Evolutionary conservation across 2,329 filamentous ascomycete genomes (phyloP).

Genomic region (Aspergillus ruber): DNA sequence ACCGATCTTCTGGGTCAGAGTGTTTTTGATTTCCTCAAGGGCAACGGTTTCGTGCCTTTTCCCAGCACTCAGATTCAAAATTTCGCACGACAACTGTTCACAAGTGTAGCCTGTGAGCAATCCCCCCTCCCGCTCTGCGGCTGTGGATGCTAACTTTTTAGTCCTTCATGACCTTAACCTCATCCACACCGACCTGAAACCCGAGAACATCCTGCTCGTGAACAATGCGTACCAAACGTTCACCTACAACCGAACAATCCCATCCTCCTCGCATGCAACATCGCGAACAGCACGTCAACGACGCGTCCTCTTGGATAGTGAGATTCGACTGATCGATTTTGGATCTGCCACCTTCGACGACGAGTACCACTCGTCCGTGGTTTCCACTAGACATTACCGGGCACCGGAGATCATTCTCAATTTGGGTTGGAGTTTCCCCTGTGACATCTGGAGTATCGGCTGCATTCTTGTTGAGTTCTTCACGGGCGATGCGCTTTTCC

Average conservation of each 20-base stretch:
- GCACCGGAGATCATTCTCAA: conserved; percentile 63
- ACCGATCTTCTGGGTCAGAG: conserved; percentile 80
- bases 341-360: conserved; percentile 63
- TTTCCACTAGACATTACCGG: conserved; percentile 61
- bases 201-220: conserved; percentile 62
- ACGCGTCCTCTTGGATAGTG: conserved; percentile 57
- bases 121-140: conserved; percentile 1
- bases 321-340: conserved; percentile 63
- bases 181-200: conserved; percentile 78
- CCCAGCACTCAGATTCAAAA: conserved; percentile 97
- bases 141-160: conserved; percentile 36
- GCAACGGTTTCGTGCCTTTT: conserved; percentile 91
- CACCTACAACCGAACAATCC: conserved; percentile 62
- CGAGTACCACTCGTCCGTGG: conserved; percentile 62
- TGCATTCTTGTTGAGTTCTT: conserved; percentile 64
- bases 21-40: conserved; percentile 96
- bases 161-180: conserved; percentile 94
- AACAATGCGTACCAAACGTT: conserved; percentile 62
- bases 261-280: conserved; percentile 56
- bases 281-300: conserved; percentile 54
- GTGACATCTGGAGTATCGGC: conserved; percentile 64
- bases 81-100: conserved; percentile 91
- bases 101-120: conserved; percentile 90
- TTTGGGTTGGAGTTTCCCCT: conserved; percentile 61
- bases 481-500: conserved; percentile 62